phyloP scores from a whole-genome alignment of 2,329 filamentous ascomycete genomes.

The Paecilomyces sp. region DNA sequence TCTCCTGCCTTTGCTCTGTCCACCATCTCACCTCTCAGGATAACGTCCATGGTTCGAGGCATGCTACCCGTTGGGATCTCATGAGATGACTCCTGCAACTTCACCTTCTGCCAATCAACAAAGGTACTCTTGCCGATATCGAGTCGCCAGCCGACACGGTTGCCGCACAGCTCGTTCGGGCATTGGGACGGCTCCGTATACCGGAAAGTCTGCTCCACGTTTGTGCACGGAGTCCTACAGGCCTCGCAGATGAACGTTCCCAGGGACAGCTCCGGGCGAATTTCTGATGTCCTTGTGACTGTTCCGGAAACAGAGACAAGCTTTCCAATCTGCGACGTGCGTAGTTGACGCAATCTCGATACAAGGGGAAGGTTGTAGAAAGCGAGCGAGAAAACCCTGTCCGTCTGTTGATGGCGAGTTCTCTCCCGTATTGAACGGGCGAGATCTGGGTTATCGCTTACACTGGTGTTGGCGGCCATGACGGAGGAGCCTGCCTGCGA shows the following conservation, averaged over 20 bases:
- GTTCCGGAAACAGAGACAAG: slow-evolving; percentile 94
- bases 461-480: slow-evolving; percentile 52
- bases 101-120: slow-evolving; percentile 98
- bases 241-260: slow-evolving; percentile 88
- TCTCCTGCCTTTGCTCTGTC: slow-evolving; percentile 95
- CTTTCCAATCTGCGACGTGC: slow-evolving; percentile 85
- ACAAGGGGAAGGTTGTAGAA: slow-evolving; percentile 91
- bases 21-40: slow-evolving; percentile 92
- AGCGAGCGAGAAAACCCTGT: slow-evolving; percentile 88
- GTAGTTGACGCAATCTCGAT: slow-evolving; percentile 74
- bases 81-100: slow-evolving; percentile 95
- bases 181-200: slow-evolving; percentile 97
- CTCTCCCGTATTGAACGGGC: slow-evolving; percentile 55
- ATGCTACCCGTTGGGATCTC: slow-evolving; percentile 98
- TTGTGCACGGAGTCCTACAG: slow-evolving; percentile 76
- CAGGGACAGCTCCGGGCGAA: slow-evolving; percentile 83
- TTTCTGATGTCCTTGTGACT: slow-evolving; percentile 93
- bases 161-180: slow-evolving; percentile 78
- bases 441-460: slow-evolving; percentile 51
- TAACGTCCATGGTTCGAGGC: slow-evolving; percentile 96
- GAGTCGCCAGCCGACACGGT: slow-evolving; percentile 89
- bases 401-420: slow-evolving; percentile 88
- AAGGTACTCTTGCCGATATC: slow-evolving; percentile 97
- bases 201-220: slow-evolving; percentile 94
- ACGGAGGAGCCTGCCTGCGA: slow-evolving; percentile 61